Evolutionary conservation across 2,329 filamentous ascomycete species (phyloP), one percentile per base, ranked within the genome.

Genomic region (Aureobasidium pullulans): DNA sequence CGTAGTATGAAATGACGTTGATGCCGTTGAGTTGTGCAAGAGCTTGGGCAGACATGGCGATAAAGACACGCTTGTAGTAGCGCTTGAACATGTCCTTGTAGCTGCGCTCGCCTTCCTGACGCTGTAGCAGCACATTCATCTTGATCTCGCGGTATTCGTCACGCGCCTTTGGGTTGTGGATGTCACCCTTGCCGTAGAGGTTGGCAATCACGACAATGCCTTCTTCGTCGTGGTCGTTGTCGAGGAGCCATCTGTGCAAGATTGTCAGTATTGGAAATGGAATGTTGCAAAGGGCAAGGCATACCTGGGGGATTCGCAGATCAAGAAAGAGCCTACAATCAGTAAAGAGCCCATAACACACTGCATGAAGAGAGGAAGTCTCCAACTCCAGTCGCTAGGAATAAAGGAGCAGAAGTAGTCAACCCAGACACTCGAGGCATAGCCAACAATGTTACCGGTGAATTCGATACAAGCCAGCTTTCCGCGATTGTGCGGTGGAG

Each of bases 1-100:
- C 94, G 71, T 99, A 99, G 79, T 97, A 99, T 1, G 93, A 97
- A 64, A 99, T 99, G 71, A 99, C 94, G 75, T 99, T 99, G 78
- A 99, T 99, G 65, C 94, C 94, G 76, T 97, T 97, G 57, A 99
- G 84, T 75, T 99, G 94, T 31, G 94, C 94, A 64, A 99, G 84
- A 6, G 87, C 91, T 74, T 97, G 94, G 4, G 94, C 94, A 36
- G 93, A 97, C 94, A 97, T 97, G 75, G 94, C 94, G 71, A 97
- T 97, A 70, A 97, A 90, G 64, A 97, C 93, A 57, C 94, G 90
- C 68, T 88, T 94, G 70, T 82, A 84, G 78, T 97, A 97, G 63
- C 90, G 85, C 68, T 83, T 87, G 80, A 97, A 99, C 94, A 99
- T 99, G 63, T 97, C 94, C 40, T 74, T 67, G 73, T 97, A 99